Conservation (phyloP, 192 early-diverging fungal species). For the Chytriomyces sp. region DNA sequence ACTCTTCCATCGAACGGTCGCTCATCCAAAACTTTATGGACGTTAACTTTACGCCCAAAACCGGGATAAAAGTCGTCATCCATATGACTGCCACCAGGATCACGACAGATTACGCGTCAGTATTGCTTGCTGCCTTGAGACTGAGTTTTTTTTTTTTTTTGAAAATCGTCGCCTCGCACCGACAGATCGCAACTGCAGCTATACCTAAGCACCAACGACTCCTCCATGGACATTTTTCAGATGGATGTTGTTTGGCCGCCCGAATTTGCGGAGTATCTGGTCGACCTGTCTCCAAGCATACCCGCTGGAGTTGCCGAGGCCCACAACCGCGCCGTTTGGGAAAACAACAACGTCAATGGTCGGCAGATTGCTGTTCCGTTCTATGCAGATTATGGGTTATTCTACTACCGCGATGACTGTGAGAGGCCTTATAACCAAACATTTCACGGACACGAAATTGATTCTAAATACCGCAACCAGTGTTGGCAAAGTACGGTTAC, state of each 20-base stretch:
- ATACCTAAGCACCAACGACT: background rate
- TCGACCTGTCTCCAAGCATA: slow-evolving; percentile 1
- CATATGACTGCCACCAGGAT: background rate
- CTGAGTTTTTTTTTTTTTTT: background rate
- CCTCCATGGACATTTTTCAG: background rate
- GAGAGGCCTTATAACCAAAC: background rate
- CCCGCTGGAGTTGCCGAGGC: background rate
- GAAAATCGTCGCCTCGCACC: background rate
- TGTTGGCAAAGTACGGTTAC: slow-evolving; percentile 24
- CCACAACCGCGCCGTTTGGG: background rate
- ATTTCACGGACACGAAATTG: background rate
- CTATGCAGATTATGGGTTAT: slow-evolving; percentile 26
- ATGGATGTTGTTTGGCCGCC: slow-evolving; percentile 1
- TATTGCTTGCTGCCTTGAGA: background rate
- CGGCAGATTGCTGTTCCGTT: slow-evolving; percentile 6
- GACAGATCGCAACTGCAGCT: background rate
- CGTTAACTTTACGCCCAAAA: background rate
- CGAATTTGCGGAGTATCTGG: background rate
- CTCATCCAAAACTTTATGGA: background rate
- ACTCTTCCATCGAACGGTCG: background rate
- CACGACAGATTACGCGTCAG: background rate
- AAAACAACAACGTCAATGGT: background rate
- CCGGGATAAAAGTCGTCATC: background rate
- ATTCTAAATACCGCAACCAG: background rate
- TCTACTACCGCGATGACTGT: slow-evolving; percentile 18